Evolutionary conservation across 148 eudicot genomes (phyloP).

Genomic region (Chenopodium album): DNA sequence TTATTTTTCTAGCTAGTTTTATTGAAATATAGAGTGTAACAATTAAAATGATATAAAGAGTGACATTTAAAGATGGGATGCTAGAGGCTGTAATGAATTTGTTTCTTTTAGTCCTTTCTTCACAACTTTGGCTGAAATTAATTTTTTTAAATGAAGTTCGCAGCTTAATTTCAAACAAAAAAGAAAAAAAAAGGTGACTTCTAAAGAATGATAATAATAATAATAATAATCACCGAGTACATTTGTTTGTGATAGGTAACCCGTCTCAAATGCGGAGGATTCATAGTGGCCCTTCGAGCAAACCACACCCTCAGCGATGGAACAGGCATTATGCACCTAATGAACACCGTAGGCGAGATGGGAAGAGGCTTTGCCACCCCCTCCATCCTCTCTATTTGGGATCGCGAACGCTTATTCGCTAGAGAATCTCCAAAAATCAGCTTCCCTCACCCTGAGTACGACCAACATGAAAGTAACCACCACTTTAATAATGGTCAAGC

Average conservation of each 20-base stretch:
- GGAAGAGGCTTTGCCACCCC: constrained; percentile 26
- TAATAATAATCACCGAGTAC: too few species aligned
- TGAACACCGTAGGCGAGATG: constrained; percentile 31
- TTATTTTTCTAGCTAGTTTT: too few species aligned
- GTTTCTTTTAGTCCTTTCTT: too few species aligned
- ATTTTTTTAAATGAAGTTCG: too few species aligned
- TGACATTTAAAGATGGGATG: too few species aligned
- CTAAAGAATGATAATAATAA: too few species aligned
- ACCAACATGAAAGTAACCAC: constrained; percentile 7
- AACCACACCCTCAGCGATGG: constrained; percentile 34
- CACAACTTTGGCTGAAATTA: too few species aligned
- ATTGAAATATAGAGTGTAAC: too few species aligned
- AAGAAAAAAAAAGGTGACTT: too few species aligned
- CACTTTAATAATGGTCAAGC: neutral
- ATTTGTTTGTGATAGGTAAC: constrained; percentile 11
- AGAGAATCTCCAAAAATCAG: constrained; percentile 21
- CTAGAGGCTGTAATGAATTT: too few species aligned
- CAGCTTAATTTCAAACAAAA: too few species aligned
- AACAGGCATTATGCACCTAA: constrained; percentile 23
- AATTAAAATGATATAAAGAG: too few species aligned
- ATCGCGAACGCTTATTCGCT: constrained; percentile 26
- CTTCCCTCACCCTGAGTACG: constrained; percentile 30
- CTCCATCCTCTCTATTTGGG: constrained; percentile 24
- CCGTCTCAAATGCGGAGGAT: constrained; percentile 32
- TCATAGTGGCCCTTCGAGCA: constrained; percentile 21